Percentiles rank a stretch among this genome's conserved stretches.
phyloP scores from a whole-genome alignment of 2,329 filamentous ascomycete genomes.

The Alternaria solani region DNA sequence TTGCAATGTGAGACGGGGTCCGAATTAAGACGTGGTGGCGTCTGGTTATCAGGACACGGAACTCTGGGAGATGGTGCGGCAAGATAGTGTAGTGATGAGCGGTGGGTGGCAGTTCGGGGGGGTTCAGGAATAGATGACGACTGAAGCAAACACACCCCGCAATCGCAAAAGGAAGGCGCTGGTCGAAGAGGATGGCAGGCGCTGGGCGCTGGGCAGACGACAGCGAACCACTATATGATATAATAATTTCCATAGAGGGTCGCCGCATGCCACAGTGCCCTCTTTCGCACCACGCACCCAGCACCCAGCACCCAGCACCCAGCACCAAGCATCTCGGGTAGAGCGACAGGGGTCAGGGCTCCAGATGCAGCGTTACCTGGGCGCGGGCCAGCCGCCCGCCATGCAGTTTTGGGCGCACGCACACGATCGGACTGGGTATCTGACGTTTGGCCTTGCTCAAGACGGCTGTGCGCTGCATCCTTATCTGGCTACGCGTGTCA shows the following conservation, averaged over 20 bases:
- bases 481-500: slow-evolving; percentile 14
- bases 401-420: slow-evolving; percentile 11
- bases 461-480: slow-evolving; percentile 17
- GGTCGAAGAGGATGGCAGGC: neutral
- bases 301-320: slow-evolving; percentile 6
- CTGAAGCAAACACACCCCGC: slow-evolving; percentile 8
- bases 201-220: slow-evolving; percentile 3
- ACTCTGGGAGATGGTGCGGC: slow-evolving; percentile 8
- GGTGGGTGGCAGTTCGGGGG: neutral
- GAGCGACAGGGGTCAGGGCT: slow-evolving; percentile 18
- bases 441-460: slow-evolving; percentile 12
- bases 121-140: neutral
- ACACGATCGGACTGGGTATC: slow-evolving; percentile 11
- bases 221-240: slow-evolving; percentile 17
- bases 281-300: neutral
- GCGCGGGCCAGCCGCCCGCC: slow-evolving; percentile 18
- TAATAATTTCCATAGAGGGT: slow-evolving; percentile 7
- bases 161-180: neutral
- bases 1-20: slow-evolving; percentile 21
- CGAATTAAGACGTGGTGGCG: slow-evolving; percentile 11
- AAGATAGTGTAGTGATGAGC: slow-evolving; percentile 1
- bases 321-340: slow-evolving; percentile 18
- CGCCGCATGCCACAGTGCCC: slow-evolving; percentile 9
- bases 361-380: slow-evolving; percentile 6
- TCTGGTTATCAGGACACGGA: slow-evolving; percentile 16